Conservation (phyloP, 2,329 filamentous ascomycete genomes). For the Microdochium paspali region DNA sequence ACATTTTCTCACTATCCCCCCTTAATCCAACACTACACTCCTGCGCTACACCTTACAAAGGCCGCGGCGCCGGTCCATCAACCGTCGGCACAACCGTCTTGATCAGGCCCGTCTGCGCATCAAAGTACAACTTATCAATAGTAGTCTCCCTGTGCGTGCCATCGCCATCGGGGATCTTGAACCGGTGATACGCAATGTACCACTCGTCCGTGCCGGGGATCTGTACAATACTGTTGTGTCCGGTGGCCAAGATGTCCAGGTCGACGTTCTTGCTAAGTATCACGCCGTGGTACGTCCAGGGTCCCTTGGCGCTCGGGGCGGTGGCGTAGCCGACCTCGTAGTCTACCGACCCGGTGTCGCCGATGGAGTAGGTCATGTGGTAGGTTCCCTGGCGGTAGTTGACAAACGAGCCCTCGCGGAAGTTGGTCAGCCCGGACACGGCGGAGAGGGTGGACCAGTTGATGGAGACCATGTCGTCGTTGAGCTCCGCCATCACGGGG, state of each 20-base stretch:
- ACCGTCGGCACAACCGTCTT: constrained; percentile 25
- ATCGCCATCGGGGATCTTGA: constrained; percentile 32
- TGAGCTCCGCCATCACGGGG: constrained; percentile 29
- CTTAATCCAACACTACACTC: no score
- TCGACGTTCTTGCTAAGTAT: constrained; percentile 30
- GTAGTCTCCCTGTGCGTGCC: constrained; percentile 32
- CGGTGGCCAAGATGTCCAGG: constrained; percentile 33
- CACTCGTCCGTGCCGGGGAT: constrained; percentile 36
- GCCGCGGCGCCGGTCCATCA: constrained; percentile 1
- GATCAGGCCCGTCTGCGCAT: constrained; percentile 26
- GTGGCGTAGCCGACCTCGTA: constrained; percentile 39
- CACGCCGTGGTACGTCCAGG: constrained; percentile 33
- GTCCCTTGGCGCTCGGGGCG: constrained; percentile 23
- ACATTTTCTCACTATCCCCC: no score
- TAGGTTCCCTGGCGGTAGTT: constrained; percentile 33
- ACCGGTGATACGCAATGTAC: constrained; percentile 40
- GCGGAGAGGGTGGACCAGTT: constrained; percentile 21
- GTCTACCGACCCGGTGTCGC: constrained; percentile 33
- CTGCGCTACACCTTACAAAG: neutral
- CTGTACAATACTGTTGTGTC: constrained; percentile 34
- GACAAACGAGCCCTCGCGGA: constrained; percentile 33
- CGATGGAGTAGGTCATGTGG: constrained; percentile 38
- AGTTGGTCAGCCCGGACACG: constrained; percentile 27
- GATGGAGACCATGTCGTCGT: constrained; percentile 35
- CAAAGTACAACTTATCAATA: constrained; percentile 29